Conservation (phyloP, 176 grass and related monocot genomes). For the Tillandsia fasciculata region DNA sequence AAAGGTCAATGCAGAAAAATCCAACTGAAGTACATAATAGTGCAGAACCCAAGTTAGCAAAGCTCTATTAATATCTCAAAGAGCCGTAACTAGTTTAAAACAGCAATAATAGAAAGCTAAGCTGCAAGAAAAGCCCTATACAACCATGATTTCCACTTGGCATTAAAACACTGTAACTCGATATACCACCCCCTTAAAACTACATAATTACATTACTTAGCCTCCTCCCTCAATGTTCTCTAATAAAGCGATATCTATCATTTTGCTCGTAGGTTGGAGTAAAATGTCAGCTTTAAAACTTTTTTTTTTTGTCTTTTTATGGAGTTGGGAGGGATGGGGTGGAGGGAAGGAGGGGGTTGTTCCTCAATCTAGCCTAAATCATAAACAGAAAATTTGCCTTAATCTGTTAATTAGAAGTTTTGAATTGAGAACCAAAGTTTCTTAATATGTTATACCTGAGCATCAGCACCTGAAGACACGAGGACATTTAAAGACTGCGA, state of each 20-base stretch:
- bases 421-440: neutral
- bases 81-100: neutral
- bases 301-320: no score
- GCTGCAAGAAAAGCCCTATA: no score
- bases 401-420: neutral
- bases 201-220: no score
- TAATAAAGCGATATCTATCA: no score
- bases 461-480: constrained; percentile 95
- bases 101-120: neutral
- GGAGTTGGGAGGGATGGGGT: no score
- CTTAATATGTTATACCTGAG: constrained; percentile 50
- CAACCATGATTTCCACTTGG: no score
- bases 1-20: neutral
- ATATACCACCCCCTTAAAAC: no score
- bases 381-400: neutral
- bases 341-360: no score
- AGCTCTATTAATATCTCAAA: neutral
- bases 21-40: neutral
- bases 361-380: neutral
- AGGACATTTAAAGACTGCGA: constrained; percentile 84
- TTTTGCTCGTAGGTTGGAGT: no score
- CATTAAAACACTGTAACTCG: no score
- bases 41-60: neutral
- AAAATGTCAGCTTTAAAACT: no score
- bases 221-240: no score